These are phyloP conservation scores for Pseudocohnilembus persalinus DNA, from an alignment of 169 alveolate genomes.

Conservation along the genomic window DNA sequence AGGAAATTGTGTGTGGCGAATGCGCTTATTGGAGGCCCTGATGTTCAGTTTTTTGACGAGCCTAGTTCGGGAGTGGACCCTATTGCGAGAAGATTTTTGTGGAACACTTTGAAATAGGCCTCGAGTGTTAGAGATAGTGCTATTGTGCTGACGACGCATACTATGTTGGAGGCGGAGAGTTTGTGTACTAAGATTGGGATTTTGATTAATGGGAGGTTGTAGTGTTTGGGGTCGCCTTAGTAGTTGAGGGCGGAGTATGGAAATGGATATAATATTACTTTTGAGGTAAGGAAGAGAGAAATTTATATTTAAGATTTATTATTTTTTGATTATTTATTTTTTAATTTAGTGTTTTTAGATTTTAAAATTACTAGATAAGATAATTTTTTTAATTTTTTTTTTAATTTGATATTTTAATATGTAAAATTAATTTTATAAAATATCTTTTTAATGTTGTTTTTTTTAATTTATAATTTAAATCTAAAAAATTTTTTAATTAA, in stretches of 20 bases:
- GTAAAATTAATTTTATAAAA: no score
- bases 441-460: no score
- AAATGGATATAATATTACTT: slow-evolving; percentile 73
- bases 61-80: slow-evolving; percentile 93
- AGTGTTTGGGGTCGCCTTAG: slow-evolving; percentile 75
- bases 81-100: slow-evolving; percentile 81
- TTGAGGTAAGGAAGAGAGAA: slow-evolving; percentile 5
- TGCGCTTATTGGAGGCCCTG: slow-evolving; percentile 87
- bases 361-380: no score
- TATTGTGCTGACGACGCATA: slow-evolving; percentile 78
- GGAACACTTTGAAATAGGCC: slow-evolving; percentile 79
- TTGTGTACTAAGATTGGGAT: slow-evolving; percentile 82
- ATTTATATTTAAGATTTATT: no score
- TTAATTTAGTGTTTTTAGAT: no score
- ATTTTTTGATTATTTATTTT: no score
- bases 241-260: slow-evolving; percentile 80
- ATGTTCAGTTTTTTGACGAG: slow-evolving; percentile 85
- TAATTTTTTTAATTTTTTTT: no score
- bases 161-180: slow-evolving; percentile 82
- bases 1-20: slow-evolving; percentile 85
- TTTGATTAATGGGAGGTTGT: slow-evolving; percentile 63
- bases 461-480: no score
- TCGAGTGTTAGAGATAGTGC: slow-evolving; percentile 44
- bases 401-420: no score
- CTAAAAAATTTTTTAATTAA: no score